phyloP scores from a whole-genome alignment of 2,329 filamentous ascomycete genomes.

The Aspergillus sp. region DNA sequence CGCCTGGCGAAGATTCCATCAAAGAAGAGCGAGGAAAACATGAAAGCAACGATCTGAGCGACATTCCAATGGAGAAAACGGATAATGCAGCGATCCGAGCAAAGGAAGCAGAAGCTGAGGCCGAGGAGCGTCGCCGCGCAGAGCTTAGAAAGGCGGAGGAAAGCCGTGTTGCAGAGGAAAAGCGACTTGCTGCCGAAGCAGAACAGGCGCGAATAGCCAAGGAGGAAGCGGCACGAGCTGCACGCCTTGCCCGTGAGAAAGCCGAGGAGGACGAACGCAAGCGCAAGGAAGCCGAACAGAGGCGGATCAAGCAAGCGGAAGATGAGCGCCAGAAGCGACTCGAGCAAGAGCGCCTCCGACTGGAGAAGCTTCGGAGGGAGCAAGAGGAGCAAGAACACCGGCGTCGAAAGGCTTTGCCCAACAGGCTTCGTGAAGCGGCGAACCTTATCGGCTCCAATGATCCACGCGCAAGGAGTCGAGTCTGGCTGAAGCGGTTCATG shows the following conservation, averaged over 20 bases:
- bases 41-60: conserved; percentile 16
- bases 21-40: conserved; percentile 24
- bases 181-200: conserved; percentile 19
- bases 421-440: conserved; percentile 35
- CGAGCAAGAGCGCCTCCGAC: conserved; percentile 34
- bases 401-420: conserved; percentile 38
- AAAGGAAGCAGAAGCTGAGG: conserved; percentile 17
- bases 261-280: conserved; percentile 36
- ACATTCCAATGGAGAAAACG: conserved; percentile 23
- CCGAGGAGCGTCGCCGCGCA: conserved; percentile 15
- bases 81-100: conserved; percentile 6
- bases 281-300: conserved; percentile 34
- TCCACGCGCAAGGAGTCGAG: conserved; percentile 30
- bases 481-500: conserved; percentile 38
- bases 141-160: conserved; percentile 21
- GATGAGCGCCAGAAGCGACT: conserved; percentile 36
- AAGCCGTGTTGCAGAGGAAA: conserved; percentile 23
- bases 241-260: conserved; percentile 29
- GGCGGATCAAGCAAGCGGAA: conserved; percentile 36
- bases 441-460: conserved; percentile 37
- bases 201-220: conserved; percentile 23
- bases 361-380: conserved; percentile 35
- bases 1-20: conserved; percentile 14
- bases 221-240: conserved; percentile 28
- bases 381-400: conserved; percentile 38